phyloP scores from a whole-genome alignment of 441 rosid species.

The Jatropha multifida region DNA sequence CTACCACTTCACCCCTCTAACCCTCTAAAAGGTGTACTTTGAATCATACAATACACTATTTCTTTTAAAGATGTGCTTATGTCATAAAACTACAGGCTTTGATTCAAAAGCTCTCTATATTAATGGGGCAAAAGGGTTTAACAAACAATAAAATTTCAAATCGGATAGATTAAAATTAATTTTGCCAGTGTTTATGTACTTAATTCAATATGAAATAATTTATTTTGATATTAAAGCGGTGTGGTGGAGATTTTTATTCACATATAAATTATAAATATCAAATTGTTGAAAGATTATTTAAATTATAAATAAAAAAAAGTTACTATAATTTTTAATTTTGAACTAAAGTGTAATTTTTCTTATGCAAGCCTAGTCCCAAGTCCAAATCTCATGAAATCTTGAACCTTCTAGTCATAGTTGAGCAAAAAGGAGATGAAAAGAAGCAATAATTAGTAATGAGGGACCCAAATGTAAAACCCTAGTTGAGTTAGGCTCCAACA shows the following conservation, averaged over 20 bases:
- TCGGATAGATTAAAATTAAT: too few species aligned
- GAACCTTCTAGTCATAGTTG: not conserved
- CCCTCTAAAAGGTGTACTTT: not conserved
- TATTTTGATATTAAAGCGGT: too few species aligned
- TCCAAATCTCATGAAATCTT: not conserved
- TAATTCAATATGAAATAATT: too few species aligned
- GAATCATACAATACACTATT: not conserved
- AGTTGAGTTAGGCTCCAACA: constrained; percentile 6
- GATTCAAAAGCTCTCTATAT: too few species aligned
- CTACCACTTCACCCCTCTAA: not conserved
- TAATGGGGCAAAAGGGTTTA: too few species aligned
- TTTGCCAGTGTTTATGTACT: too few species aligned
- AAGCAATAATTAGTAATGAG: not conserved
- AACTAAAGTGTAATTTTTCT: not conserved
- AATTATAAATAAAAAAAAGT: too few species aligned
- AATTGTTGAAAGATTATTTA: too few species aligned
- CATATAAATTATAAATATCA: too few species aligned
- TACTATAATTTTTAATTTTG: not conserved
- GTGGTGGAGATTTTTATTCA: too few species aligned
- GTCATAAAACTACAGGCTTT: too few species aligned
- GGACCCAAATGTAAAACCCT: constrained; percentile 11
- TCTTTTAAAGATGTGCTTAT: not conserved
- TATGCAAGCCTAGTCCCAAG: not conserved
- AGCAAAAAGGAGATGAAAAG: not conserved
- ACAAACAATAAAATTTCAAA: too few species aligned